A percentile compares a stretch with the other conserved stretches of the same genome.
These are phyloP conservation scores for Talaromyces sp. DNA, from an alignment of 2,329 filamentous ascomycete genomes.

Conservation along the genomic window DNA sequence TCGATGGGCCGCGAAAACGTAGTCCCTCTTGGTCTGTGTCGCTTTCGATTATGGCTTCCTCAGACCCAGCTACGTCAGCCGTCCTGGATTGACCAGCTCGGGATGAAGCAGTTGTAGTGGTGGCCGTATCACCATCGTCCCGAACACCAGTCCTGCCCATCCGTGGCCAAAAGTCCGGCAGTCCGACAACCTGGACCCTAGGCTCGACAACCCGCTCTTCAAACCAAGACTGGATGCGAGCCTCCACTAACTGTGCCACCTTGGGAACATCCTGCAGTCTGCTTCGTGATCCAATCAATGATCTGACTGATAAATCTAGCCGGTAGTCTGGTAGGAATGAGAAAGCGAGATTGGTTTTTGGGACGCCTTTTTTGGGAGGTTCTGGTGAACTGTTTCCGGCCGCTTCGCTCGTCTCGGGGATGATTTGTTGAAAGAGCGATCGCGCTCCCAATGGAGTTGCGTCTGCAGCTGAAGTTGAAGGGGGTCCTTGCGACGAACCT, in stretches of 20 bases:
- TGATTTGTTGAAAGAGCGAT: conserved; percentile 5
- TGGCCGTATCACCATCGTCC: conserved; percentile 32
- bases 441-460: conserved; percentile 2
- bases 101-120: conserved; percentile 17
- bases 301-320: conserved; percentile 60
- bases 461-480: conserved; percentile 23
- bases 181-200: conserved; percentile 59
- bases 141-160: conserved; percentile 46
- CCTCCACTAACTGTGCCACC: conserved; percentile 60
- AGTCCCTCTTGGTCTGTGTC: conserved; percentile 23
- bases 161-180: conserved; percentile 58
- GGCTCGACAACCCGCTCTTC: conserved; percentile 62
- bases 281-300: conserved; percentile 57
- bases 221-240: conserved; percentile 61
- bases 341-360: conserved; percentile 82
- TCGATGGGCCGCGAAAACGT: conserved; percentile 25
- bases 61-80: conserved; percentile 15
- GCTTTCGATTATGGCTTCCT: conserved; percentile 10
- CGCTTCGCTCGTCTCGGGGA: conserved; percentile 10
- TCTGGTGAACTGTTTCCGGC: conserved; percentile 30
- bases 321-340: conserved; percentile 68
- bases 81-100: conserved; percentile 25
- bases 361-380: conserved; percentile 50
- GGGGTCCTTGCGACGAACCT: conserved; percentile 29
- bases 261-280: conserved; percentile 62